Conservation (phyloP, 164 flowering plant genomes). For the Cinnamomum micranthum region DNA sequence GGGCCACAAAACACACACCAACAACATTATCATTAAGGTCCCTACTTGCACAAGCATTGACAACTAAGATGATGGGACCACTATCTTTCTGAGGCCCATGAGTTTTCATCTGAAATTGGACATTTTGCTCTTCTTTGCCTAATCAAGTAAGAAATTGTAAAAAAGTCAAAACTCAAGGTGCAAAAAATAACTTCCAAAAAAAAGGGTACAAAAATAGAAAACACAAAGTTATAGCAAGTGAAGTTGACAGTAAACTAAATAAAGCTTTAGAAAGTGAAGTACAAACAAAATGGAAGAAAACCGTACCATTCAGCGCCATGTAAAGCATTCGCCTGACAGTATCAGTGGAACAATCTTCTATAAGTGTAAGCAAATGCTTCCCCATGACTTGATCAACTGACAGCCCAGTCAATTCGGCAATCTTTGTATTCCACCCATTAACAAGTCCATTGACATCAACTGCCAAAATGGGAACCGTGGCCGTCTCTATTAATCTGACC, state of each 20-base stretch:
- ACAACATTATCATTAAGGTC: conserved; percentile 73
- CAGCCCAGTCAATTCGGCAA: conserved; percentile 79
- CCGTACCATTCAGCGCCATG: conserved; percentile 76
- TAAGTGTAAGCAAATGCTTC: conserved; percentile 71
- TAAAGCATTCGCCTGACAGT: conserved; percentile 61
- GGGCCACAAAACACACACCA: conserved; percentile 92
- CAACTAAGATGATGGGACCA: conserved; percentile 73
- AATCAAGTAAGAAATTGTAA: conserved; percentile 13
- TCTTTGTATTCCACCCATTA: conserved; percentile 94
- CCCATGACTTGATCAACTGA: conserved; percentile 78
- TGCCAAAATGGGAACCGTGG: conserved; percentile 85
- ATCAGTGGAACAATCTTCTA: conserved; percentile 72
- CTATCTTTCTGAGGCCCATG: conserved; percentile 41
- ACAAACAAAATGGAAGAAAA: neutral
- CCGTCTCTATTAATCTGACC: conserved; percentile 94
- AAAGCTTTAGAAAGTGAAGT: neutral
- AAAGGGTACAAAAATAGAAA: neutral
- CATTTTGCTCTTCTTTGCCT: conserved; percentile 84
- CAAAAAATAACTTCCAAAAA: neutral
- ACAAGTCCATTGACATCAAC: conserved; percentile 74
- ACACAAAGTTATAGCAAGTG: neutral
- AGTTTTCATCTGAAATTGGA: conserved; percentile 83
- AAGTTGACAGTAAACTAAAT: neutral
- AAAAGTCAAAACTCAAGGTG: neutral
- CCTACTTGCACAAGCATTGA: conserved; percentile 91